These are phyloP conservation scores for Penicillium sp. DNA, from an alignment of 2,329 filamentous ascomycete genomes.

Conservation along the genomic window DNA sequence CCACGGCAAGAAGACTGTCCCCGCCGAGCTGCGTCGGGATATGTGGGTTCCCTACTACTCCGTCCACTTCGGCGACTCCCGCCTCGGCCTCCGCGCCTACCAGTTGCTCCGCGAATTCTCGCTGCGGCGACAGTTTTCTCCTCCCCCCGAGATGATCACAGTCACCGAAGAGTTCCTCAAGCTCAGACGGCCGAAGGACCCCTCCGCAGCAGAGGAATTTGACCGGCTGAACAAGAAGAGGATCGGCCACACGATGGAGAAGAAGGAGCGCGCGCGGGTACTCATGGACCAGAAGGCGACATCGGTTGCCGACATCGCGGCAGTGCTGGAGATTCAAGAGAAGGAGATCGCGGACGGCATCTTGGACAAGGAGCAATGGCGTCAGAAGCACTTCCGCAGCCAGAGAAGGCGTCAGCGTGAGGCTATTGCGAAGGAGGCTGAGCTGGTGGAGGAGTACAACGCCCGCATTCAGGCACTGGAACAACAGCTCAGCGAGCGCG, in stretches of 20 bases:
- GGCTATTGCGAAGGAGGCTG: slow-evolving; percentile 28
- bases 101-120: slow-evolving; percentile 62
- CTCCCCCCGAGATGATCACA: slow-evolving; percentile 46
- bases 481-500: slow-evolving; percentile 13
- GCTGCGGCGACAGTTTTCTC: slow-evolving; percentile 58
- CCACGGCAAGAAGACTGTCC: slow-evolving; percentile 65
- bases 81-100: slow-evolving; percentile 57
- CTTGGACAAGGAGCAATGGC: slow-evolving; percentile 27
- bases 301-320: slow-evolving; percentile 60
- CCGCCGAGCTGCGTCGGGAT: slow-evolving; percentile 60
- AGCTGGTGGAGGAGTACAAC: slow-evolving; percentile 24
- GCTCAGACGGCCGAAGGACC: slow-evolving; percentile 41
- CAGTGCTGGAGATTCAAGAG: slow-evolving; percentile 55
- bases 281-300: slow-evolving; percentile 68
- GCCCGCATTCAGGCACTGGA: slow-evolving; percentile 29
- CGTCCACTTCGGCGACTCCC: slow-evolving; percentile 55
- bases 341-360: slow-evolving; percentile 35
- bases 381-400: slow-evolving; percentile 1
- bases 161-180: slow-evolving; percentile 47
- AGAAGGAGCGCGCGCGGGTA: slow-evolving; percentile 52
- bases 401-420: slow-evolving; percentile 29
- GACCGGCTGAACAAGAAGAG: slow-evolving; percentile 44
- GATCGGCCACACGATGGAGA: slow-evolving; percentile 47
- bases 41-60: slow-evolving; percentile 63
- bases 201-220: slow-evolving; percentile 43